These are phyloP conservation scores for Crassisporium funariophilum DNA, from an alignment of 768 basidiomycete genomes.

Conservation along the genomic window DNA sequence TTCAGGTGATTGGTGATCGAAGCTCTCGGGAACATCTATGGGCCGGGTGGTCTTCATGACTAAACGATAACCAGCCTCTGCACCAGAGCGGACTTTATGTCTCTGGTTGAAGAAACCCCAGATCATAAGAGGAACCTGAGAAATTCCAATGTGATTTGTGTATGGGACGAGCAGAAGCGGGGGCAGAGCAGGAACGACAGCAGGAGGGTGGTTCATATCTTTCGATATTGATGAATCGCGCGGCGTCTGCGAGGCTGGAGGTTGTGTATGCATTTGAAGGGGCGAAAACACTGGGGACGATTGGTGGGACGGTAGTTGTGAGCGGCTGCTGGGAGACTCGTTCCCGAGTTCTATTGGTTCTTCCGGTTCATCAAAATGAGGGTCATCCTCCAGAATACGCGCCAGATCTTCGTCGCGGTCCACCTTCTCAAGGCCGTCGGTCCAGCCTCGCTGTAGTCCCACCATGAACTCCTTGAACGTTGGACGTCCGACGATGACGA, in stretches of 20 bases:
- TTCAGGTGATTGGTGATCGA: conserved; percentile 21
- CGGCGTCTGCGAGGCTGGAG: conserved; percentile 6
- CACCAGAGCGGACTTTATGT: conserved; percentile 74
- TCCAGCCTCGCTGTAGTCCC: conserved; percentile 86
- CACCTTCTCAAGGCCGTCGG: conserved; percentile 63
- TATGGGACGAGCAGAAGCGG: conserved; percentile 80
- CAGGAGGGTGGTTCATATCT: conserved; percentile 50
- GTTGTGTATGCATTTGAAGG: conserved; percentile 21
- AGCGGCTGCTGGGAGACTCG: conserved; percentile 24
- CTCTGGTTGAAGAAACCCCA: conserved; percentile 93
- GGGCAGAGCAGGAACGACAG: conserved; percentile 68
- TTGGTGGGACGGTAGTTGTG: conserved; percentile 25
- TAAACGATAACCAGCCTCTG: conserved; percentile 78
- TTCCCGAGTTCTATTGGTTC: conserved; percentile 17
- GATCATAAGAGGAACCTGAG: conserved; percentile 86
- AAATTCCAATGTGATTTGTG: conserved; percentile 76
- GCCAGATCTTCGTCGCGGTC: conserved; percentile 76
- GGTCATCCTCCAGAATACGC: conserved; percentile 67
- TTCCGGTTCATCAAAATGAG: conserved; percentile 71
- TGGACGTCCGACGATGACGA: conserved; percentile 83
- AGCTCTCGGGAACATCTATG: conserved; percentile 43
- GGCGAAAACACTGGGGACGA: conserved; percentile 36
- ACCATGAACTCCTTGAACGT: conserved; percentile 95
- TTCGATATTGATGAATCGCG: conserved; percentile 4
- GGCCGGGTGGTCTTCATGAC: conserved; percentile 65